Evolutionary conservation across 495 filamentous ascomycete genomes (phyloP), one percentile per base, ranked within the genome.

Genomic region (Podospora pseudoanserina): DNA sequence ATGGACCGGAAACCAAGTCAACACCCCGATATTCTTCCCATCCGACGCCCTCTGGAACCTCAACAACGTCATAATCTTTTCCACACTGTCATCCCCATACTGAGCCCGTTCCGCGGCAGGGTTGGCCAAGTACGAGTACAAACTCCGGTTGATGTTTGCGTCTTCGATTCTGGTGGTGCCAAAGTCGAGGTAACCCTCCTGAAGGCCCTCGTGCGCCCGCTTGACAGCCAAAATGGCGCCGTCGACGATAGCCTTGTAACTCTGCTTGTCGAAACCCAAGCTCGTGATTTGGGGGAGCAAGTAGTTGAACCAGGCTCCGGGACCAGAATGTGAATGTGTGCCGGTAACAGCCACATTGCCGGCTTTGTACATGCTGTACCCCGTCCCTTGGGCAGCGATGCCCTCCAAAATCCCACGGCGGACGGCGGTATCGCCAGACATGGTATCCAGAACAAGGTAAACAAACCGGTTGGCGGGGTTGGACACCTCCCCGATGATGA

Each of bases 221-320:
- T 90, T 81, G 63, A 99, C 92, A 6, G 93, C 94, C n/a, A 90
- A 73, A 56, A 96, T 78, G 9, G 91, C 87, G 1, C 95, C 94
- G 67, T 97, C 89, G 1, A 99, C 93, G 68, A 97, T 90, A 26
- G 95, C 94, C 71, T 92, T 88, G 72, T 96, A 97, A 70, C 90
- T 92, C 75, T 96, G 92, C 75, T 86, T 87, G 77, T 92, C 85
- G 67, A 97, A 97, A 0, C 95, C 95, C 58, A 88, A 81, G 67
- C 90, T 93, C 0, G 95, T 97, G 69, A 99, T 88, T 75, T 97
- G 95, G 4, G 94, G 94, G 11, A 99, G 84, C 18, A 99, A 85
- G 76, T 99, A 99, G 73, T 99, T 99, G 73, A 95, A 87, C 93
- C 93, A 98, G 39, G 91, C 95, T 0, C 92, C 95, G 19, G 94